Evolutionary conservation across 2,329 filamentous ascomycete species (phyloP).

Genomic region (Pestalotiopsis sp.): DNA sequence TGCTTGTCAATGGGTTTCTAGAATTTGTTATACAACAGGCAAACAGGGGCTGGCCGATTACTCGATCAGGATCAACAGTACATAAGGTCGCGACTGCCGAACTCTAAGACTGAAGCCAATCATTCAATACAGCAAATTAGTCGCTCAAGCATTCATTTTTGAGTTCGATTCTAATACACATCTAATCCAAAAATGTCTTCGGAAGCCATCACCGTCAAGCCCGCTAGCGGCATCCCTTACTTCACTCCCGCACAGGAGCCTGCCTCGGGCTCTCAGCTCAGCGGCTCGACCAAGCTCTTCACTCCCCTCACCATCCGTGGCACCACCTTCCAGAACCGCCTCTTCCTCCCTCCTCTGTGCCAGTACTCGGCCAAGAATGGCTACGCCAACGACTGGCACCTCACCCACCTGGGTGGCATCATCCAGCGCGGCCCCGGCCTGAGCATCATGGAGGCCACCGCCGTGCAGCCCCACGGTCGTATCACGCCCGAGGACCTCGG

Average conservation of each 20-base stretch:
- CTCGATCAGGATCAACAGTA: neutral
- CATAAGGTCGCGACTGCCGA: neutral
- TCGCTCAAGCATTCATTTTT: neutral
- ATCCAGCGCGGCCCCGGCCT: slow-evolving; percentile 74
- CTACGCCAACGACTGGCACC: slow-evolving; percentile 78
- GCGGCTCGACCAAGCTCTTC: slow-evolving; percentile 44
- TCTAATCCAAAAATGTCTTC: neutral
- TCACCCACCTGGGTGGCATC: slow-evolving; percentile 83
- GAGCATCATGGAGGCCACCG: slow-evolving; percentile 76
- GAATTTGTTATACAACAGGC: neutral
- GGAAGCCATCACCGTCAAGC: slow-evolving; percentile 23
- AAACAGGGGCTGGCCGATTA: neutral
- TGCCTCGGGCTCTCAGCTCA: slow-evolving; percentile 42
- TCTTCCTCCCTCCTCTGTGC: slow-evolving; percentile 11
- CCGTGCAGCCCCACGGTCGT: slow-evolving; percentile 73
- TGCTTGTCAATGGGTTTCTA: neutral
- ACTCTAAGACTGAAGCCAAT: neutral
- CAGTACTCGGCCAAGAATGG: slow-evolving; percentile 58
- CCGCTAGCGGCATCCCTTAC: slow-evolving; percentile 38
- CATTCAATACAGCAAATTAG: neutral
- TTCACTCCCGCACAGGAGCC: slow-evolving; percentile 43
- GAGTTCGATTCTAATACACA: neutral
- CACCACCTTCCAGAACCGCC: slow-evolving; percentile 26
- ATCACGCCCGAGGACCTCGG: slow-evolving; percentile 82
- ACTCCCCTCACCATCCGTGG: slow-evolving; percentile 48